These are phyloP conservation scores for Coemansia sp. DNA, from an alignment of 192 early-diverging fungal genomes.

Conservation along the genomic window DNA sequence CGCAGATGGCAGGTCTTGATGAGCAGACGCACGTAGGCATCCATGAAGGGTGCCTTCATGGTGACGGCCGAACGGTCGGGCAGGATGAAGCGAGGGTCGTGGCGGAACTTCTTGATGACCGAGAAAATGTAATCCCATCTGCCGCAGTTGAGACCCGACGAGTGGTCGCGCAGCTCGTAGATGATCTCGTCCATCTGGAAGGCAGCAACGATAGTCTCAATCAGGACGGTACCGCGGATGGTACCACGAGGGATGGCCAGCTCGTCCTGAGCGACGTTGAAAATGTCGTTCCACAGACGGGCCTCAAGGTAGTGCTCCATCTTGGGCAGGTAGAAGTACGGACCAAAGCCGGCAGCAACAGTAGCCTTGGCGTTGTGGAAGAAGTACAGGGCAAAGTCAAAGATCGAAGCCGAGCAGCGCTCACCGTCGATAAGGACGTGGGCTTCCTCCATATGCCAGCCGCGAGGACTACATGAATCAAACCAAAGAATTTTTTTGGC, in stretches of 20 bases:
- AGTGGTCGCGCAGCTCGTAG: constrained; percentile 98
- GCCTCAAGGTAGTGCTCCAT: constrained; percentile 98
- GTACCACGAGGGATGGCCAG: constrained; percentile 88
- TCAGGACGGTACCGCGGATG: constrained; percentile 94
- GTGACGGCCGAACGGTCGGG: constrained; percentile 88
- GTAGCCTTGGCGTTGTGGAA: constrained; percentile 94
- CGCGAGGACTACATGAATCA: constrained; percentile 68
- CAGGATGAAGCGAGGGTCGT: constrained; percentile 80
- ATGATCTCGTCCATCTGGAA: constrained; percentile 99
- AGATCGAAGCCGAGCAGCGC: constrained; percentile 92
- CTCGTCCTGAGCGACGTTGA: constrained; percentile 93
- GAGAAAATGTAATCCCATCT: constrained; percentile 99
- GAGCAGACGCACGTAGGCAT: constrained; percentile 92
- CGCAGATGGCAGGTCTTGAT: constrained; percentile 99
- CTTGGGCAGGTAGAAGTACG: constrained; percentile 99
- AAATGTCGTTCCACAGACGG: constrained; percentile 97
- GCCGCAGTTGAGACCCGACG: constrained; percentile 97
- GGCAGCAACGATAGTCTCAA: constrained; percentile 95
- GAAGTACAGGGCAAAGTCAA: constrained; percentile 98
- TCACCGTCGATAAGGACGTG: constrained; percentile 91
- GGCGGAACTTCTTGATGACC: constrained; percentile 95
- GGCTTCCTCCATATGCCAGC: constrained; percentile 98
- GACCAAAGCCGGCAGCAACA: constrained; percentile 82
- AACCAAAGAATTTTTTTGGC: not conserved
- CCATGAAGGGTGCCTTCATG: constrained; percentile 98